Base-by-base conservation (phyloP, 2,329 filamentous ascomycete species). In the Ophiognomonia clavigignenti-juglandacearum region DNA sequence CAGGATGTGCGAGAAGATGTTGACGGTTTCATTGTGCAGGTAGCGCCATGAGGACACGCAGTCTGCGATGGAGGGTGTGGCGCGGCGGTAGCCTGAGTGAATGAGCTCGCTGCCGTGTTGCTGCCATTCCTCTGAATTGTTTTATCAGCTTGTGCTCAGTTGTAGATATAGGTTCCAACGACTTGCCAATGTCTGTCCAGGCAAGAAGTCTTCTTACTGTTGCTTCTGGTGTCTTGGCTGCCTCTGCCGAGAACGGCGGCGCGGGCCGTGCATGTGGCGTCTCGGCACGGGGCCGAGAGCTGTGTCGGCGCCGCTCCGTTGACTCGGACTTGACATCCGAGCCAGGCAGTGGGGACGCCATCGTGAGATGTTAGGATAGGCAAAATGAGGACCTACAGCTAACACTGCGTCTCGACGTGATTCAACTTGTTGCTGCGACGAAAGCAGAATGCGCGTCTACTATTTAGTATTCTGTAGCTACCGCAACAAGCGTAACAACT, bases 1-100 rank as follows among this genome's bases (percentile, higher is more conserved):
- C 27, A 70, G 29, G 2, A 71, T 48, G 51, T 74, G 72, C 1
- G 71, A 73, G 50, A 64, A 69, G 16, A 75, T 74, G 52, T 73
- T 74, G 14, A 74, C 69, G 1, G 54, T 54, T 46, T 62, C 60
- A 29, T 61, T 62, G 51, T 62, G 60, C 2, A 61, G 23, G 39
- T 61, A 59, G 13, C 53, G 47, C 57, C 55, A 57, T 45, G 57
- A 61, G 32, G 38, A 35, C 10, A 61, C 26, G 27, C 58, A 62
- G 9, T 54, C 53, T 18, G 9, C 29, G 3, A 61, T 40, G 5
- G 59, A 61, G 22, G 47, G 51, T n/a, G 53, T 56, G 18, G 56
- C 57, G 29, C 48, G 43, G 22, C 61, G 61, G 31, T 64, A 65
- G 38, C 63, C 62, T 2, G 62, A 61, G 27, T 60, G 56, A 22